Evolutionary conservation across 2,329 filamentous ascomycete species (phyloP), one percentile per base, ranked within the genome.

Genomic region (Phialophora tarda): DNA sequence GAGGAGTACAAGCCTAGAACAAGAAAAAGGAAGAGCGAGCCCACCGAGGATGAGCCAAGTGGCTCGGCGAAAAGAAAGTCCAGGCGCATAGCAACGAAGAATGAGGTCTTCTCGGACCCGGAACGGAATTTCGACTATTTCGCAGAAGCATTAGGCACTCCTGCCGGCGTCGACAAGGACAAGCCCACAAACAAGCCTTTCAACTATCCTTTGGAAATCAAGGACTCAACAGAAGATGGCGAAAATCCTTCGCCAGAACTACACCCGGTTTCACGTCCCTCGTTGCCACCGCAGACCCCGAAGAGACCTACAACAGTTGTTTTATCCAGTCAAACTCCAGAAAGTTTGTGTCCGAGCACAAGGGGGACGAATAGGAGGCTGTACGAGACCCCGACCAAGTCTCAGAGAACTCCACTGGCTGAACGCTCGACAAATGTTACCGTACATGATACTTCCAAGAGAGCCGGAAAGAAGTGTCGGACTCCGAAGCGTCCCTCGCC

Each of bases 321-420:
- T 30, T 34, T 69, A 17, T 72, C 70, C 23, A 71, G 69, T 59
- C 71, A 73, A 47, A 70, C 69, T 23, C 70, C 71, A 7, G 71
- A 73, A 60, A 71, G 65, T 48, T 10, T 71, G 12, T 57, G 59
- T 48, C 56, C 62, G 5, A 70, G 67, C 53, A 69, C 64, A 17
- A 63, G 53, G 24, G 64, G 50, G 59, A 59, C 47, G 21, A 17
- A 51, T 6, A 21, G 57, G 8, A 63, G 48, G 47, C 5, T 44
- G 11, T 14, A 24, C 56, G 54, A 34, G 28, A 55, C 58, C n/a
- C 53, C 78, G 24, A 34, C 63, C 8, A 23, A 23, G 14, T 28
- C 44, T 24, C 54, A 56, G 44, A 57, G 66, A 50, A 61, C 57
- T 47, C 70, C 71, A 4, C 61, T 72, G 14, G 62, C 61, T 26